These are phyloP conservation scores for Thraustotheca clavata DNA, from an alignment of 352 stramenopile genomes.

Conservation along the genomic window DNA sequence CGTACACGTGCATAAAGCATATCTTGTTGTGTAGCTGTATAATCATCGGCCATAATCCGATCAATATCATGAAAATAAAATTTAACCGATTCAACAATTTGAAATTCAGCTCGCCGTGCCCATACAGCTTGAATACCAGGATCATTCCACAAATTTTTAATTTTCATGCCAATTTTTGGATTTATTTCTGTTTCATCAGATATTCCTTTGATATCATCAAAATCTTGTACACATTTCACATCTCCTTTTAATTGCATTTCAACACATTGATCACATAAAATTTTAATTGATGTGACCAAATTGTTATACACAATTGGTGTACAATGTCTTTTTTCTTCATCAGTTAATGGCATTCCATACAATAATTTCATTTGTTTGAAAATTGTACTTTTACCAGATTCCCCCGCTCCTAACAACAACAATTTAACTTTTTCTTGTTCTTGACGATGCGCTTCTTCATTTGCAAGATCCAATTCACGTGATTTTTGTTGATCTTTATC, in stretches of 20 bases:
- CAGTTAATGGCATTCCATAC: slow-evolving; percentile 71
- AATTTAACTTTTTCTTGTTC: slow-evolving; percentile 94
- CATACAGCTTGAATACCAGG: slow-evolving; percentile 85
- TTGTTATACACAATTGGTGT: slow-evolving; percentile 89
- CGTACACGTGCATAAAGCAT: slow-evolving; percentile 93
- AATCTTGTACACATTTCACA: slow-evolving; percentile 61
- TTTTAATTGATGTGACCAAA: slow-evolving; percentile 87
- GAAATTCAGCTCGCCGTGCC: slow-evolving; percentile 88
- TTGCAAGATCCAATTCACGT: slow-evolving; percentile 66
- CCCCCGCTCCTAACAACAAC: slow-evolving; percentile 88
- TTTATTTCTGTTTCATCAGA: slow-evolving; percentile 87
- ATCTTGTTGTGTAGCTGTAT: slow-evolving; percentile 91
- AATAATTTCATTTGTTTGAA: slow-evolving; percentile 92
- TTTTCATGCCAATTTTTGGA: slow-evolving; percentile 78
- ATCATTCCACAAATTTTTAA: slow-evolving; percentile 93
- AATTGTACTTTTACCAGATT: slow-evolving; percentile 94
- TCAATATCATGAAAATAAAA: slow-evolving; percentile 96
- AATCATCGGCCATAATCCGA: slow-evolving; percentile 89
- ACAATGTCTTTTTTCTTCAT: slow-evolving; percentile 81
- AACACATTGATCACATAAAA: slow-evolving; percentile 80
- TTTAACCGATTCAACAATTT: slow-evolving; percentile 96
- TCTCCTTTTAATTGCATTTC: slow-evolving; percentile 76
- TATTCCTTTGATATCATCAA: slow-evolving; percentile 67
- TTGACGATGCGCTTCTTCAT: slow-evolving; percentile 63
- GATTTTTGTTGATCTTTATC: slow-evolving; percentile 60